These are phyloP conservation scores for Plasmodium gaboni DNA, from an alignment of 169 alveolate genomes.

Conservation along the genomic window DNA sequence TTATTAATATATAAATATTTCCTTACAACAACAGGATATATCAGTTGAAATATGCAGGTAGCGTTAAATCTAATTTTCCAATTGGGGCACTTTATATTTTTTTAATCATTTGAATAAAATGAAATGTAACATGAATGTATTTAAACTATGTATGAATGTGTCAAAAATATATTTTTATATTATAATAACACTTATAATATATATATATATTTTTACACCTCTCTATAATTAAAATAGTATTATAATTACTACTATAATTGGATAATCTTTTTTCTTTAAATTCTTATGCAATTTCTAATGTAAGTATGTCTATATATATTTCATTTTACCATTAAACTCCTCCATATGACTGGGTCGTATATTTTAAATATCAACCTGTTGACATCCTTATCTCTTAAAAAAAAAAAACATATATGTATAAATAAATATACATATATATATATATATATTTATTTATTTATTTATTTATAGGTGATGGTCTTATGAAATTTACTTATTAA, in stretches of 20 bases:
- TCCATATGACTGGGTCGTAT: slow-evolving; percentile 72
- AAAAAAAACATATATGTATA: neutral
- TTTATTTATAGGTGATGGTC: neutral
- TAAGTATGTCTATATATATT: neutral
- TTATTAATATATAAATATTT: neutral
- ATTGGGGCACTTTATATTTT: slow-evolving; percentile 46
- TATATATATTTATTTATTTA: too few relatives aligned
- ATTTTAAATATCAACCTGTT: slow-evolving; percentile 57
- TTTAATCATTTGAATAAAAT: too few relatives aligned
- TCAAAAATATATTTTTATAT: too few relatives aligned
- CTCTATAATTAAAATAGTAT: neutral
- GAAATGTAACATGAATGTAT: too few relatives aligned
- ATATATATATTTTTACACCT: slow-evolving; percentile 1
- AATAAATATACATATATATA: neutral
- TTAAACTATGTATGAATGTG: too few relatives aligned
- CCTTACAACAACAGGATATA: slow-evolving; percentile 69
- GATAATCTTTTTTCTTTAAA: too few relatives aligned
- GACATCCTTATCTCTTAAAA: slow-evolving; percentile 42
- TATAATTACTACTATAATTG: too few relatives aligned
- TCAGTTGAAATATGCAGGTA: slow-evolving; percentile 52
- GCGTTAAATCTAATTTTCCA: slow-evolving; percentile 76
- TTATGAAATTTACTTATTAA: neutral
- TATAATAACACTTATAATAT: neutral
- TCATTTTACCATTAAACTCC: slow-evolving; percentile 52
- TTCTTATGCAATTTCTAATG: too few relatives aligned